Evolutionary conservation across 257 asterid species (phyloP), one percentile per base, ranked within the genome.

Genomic region (Ilex asprella): DNA sequence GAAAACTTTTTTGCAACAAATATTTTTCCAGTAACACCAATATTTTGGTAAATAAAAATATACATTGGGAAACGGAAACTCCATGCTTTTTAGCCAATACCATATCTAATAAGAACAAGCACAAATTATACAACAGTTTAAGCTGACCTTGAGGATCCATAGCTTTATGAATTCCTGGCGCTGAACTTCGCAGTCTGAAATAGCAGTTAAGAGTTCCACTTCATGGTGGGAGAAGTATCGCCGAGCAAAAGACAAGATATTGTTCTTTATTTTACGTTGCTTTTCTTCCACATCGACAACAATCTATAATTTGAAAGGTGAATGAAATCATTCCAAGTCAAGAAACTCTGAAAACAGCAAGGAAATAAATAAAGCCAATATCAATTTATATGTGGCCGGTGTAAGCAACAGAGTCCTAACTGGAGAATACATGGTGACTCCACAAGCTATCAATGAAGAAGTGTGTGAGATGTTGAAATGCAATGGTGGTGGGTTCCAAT

Each of bases 271-370:
- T 49, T 61, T 74, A 59, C 99, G 73, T 31, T 83, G 59, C 64
- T 89, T 89, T 73, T 85, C 89, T 82, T 92, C 97, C 67, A 92
- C 82, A 61, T 92, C 99, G 67, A 92, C 77, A 29, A 97, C 99
- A 55, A 92, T 85, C 99, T 92, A 69, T 58, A 72, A 56, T 60
- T 68, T 71, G 31, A 72, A 61, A 15, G 30, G 51, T 54, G 13
- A 14, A 46, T 2, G 10, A 7, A 2, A 46, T 46, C 52, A 10
- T 5, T 35, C 8, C 5, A 35, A 35, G 41, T 3, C 9, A 35
- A 46, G 67, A 15, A 64, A 56, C 39, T 16, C 27, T 43, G 21
- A 10, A 15, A 49, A 21, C 27, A 21, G n/a, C n/a, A n/a, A n/a
- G 46, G 2, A 7, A 13, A 68, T 47, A 16, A 46, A 62, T 55